Base-by-base conservation (phyloP, 805 yeast species). In the Peterozyma toletana region DNA sequence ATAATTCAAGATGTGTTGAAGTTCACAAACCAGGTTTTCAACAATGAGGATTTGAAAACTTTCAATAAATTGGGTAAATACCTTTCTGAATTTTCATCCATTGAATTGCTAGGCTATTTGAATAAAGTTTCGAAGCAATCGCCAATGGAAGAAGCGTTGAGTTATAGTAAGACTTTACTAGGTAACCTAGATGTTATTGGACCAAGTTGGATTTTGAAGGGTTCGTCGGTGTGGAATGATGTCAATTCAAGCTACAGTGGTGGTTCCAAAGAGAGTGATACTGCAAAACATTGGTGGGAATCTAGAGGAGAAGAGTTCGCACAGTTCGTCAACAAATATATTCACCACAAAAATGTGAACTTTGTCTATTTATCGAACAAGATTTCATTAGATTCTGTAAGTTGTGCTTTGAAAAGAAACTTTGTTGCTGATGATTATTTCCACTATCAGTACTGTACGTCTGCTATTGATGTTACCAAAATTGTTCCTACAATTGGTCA, bases 61-160 rank as follows among this genome's bases (percentile, higher is more conserved):
- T 9, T 38, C 29, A 54, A 53, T 11, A 52, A 62, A 5, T 37
- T 78, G 33, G 70, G 74, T 0, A 56, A 59, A 38, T 64, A 65
- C 30, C 49, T 82, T 21, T 68, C 71, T 3, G 83, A 81, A 39
- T 60, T 66, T 43, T 64, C 71, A 35, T 66, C 72, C 0, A 67
- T 75, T 18, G 76, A 75, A 38, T 53, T 71, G 15, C 53, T 76
- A 36, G 70, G 68, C 38, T 77, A 67, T 53, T 49, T 75, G 5
- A 64, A 76, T 47, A 62, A 68, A 47, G 73, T 69, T 30, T 38
- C 49, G 0, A 51, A 55, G 2, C 50, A 48, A 14, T 55, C 73
- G 1, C 62, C 78, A 1, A 68, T 74, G 66, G 71, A 70, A 15
- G 84, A 78, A 48, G 70, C 73, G 10, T 60, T 76, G 0, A 54